Conservation (phyloP, 352 stramenopile species). For the Hyphochytrium catenoides region DNA sequence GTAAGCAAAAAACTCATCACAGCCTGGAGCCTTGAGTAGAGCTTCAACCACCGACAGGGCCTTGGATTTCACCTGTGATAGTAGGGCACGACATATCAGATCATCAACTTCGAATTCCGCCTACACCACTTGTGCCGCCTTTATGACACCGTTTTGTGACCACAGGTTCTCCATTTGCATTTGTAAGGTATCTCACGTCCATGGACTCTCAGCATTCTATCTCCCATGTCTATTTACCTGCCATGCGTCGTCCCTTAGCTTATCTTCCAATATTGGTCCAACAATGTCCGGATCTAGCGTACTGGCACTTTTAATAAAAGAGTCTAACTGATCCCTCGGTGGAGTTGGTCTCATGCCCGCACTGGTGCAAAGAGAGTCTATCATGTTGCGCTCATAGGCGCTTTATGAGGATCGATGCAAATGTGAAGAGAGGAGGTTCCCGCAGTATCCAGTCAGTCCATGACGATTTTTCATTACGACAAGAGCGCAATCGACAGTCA, state of each 20-base stretch:
- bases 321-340: constrained; percentile 75
- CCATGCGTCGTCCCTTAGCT: constrained; percentile 63
- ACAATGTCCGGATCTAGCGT: constrained; percentile 78
- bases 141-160: too few relatives aligned
- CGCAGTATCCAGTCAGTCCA: too few relatives aligned
- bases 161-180: too few relatives aligned
- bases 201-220: not conserved
- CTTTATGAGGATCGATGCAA: too few relatives aligned
- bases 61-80: constrained; percentile 70
- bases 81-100: constrained; percentile 10
- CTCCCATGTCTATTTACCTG: constrained; percentile 13
- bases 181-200: too few relatives aligned
- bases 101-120: not conserved
- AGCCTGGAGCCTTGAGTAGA: constrained; percentile 39
- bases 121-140: not conserved
- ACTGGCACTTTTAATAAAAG: constrained; percentile 64
- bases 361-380: constrained; percentile 69
- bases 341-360: constrained; percentile 81
- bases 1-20: constrained; percentile 54
- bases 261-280: constrained; percentile 76
- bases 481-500: too few relatives aligned
- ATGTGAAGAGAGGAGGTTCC: too few relatives aligned
- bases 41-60: constrained; percentile 77
- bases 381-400: constrained; percentile 74
- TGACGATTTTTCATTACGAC: too few relatives aligned